phyloP scores from a whole-genome alignment of 2,329 filamentous ascomycete genomes.

The Ramichloridium luteum region DNA sequence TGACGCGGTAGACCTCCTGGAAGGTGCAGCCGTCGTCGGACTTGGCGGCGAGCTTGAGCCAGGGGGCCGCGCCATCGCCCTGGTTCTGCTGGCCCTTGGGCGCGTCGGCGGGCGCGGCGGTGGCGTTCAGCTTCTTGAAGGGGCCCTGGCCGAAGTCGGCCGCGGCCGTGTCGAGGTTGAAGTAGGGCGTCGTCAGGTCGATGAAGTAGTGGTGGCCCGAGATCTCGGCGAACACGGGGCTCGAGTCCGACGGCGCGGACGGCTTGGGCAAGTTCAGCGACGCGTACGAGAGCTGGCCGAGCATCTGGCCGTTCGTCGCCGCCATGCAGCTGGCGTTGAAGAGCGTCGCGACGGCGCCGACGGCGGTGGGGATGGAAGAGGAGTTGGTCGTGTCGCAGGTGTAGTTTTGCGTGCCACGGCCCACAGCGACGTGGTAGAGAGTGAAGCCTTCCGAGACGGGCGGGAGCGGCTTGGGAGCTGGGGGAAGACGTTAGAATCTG shows the following conservation, averaged over 20 bases:
- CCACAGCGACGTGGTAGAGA: slow-evolving; percentile 69
- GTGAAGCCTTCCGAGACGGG: slow-evolving; percentile 46
- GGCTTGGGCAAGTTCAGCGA: slow-evolving; percentile 39
- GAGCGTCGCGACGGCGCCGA: slow-evolving; percentile 69
- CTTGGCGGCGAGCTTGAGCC: slow-evolving; percentile 56
- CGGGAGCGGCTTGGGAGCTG: slow-evolving; percentile 41
- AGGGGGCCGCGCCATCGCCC: slow-evolving; percentile 60
- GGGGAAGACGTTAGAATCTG: neutral
- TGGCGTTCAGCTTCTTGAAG: slow-evolving; percentile 49
- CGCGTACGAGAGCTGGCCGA: slow-evolving; percentile 52
- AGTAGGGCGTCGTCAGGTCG: slow-evolving; percentile 36
- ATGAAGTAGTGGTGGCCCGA: slow-evolving; percentile 76
- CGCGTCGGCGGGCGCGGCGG: slow-evolving; percentile 51
- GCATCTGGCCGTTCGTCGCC: slow-evolving; percentile 53
- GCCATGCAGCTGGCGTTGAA: slow-evolving; percentile 80
- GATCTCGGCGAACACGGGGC: slow-evolving; percentile 37
- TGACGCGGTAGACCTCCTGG: slow-evolving; percentile 68
- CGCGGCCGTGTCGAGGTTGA: neutral
- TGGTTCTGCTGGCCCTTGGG: slow-evolving; percentile 43
- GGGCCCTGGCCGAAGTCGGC: slow-evolving; percentile 45
- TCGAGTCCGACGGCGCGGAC: slow-evolving; percentile 37
- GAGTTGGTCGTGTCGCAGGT: slow-evolving; percentile 54
- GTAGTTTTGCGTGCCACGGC: slow-evolving; percentile 88
- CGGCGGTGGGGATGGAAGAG: slow-evolving; percentile 48
- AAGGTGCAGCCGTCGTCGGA: slow-evolving; percentile 44